These are phyloP conservation scores for Strobilomyces confusus DNA, from an alignment of 768 basidiomycete genomes.

Conservation along the genomic window DNA sequence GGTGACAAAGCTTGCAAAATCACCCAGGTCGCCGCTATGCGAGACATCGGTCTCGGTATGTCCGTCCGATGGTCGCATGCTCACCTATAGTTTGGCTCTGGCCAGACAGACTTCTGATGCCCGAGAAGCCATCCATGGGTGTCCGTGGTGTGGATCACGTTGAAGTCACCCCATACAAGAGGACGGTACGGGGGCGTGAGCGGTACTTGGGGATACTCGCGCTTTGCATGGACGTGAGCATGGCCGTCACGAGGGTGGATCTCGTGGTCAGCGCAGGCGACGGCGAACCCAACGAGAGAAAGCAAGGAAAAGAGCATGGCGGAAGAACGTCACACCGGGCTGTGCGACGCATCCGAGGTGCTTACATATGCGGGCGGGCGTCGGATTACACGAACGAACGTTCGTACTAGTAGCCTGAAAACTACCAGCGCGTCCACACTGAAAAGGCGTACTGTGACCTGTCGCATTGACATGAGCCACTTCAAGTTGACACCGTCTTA, in stretches of 20 bases:
- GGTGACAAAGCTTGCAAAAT: constrained; percentile 79
- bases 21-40: constrained; percentile 60
- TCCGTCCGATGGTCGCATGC: constrained; percentile 7
- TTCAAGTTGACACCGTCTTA: too few species aligned
- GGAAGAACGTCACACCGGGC: not conserved
- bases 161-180: constrained; percentile 86
- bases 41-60: not conserved
- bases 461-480: too few species aligned
- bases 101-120: constrained; percentile 69
- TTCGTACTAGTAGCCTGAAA: too few species aligned
- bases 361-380: too few species aligned
- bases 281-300: constrained; percentile 16
- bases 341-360: not conserved
- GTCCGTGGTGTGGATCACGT: constrained; percentile 84
- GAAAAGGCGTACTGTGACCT: too few species aligned
- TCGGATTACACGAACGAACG: too few species aligned
- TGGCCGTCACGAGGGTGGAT: constrained; percentile 28
- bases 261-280: constrained; percentile 21
- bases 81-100: constrained; percentile 73
- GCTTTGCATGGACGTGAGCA: constrained; percentile 31
- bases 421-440: too few species aligned
- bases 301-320: constrained; percentile 18
- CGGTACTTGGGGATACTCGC: constrained; percentile 38
- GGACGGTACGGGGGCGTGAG: constrained; percentile 61
- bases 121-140: constrained; percentile 81